These are phyloP conservation scores for Leptomonas seymouri DNA, from an alignment of 208 protist genomes.

Conservation along the genomic window DNA sequence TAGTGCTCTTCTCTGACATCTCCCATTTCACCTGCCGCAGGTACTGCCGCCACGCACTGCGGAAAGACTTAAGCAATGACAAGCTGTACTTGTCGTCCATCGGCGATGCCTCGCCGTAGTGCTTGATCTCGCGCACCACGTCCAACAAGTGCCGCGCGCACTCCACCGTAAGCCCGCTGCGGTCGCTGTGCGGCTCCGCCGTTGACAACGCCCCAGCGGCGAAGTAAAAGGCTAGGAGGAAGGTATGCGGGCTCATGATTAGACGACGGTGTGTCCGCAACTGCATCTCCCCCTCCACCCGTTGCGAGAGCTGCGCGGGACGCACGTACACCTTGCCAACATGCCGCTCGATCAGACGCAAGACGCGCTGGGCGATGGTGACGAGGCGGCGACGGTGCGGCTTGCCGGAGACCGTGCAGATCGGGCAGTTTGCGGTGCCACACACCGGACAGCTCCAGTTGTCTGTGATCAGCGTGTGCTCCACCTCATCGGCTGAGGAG, in stretches of 20 bases:
- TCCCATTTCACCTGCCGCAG: slow-evolving; percentile 39
- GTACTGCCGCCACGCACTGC: slow-evolving; percentile 68
- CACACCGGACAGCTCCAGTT: slow-evolving; percentile 64
- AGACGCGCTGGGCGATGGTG: slow-evolving; percentile 52
- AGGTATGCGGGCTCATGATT: slow-evolving; percentile 69
- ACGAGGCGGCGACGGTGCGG: slow-evolving; percentile 79
- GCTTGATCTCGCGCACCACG: slow-evolving; percentile 55
- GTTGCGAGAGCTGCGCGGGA: slow-evolving; percentile 49
- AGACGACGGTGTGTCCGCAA: slow-evolving; percentile 65
- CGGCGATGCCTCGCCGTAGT: slow-evolving; percentile 30
- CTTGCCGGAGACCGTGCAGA: slow-evolving; percentile 56
- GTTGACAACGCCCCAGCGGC: slow-evolving; percentile 28
- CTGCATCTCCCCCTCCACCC: slow-evolving; percentile 59
- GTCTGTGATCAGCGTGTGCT: slow-evolving; percentile 81
- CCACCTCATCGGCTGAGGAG: slow-evolving; percentile 44
- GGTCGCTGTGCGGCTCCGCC: background rate
- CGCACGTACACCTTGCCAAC: slow-evolving; percentile 60
- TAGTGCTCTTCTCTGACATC: slow-evolving; percentile 7
- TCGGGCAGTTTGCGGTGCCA: slow-evolving; percentile 30
- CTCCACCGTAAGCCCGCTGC: slow-evolving; percentile 35
- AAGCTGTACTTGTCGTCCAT: slow-evolving; percentile 42
- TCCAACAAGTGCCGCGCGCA: slow-evolving; percentile 74
- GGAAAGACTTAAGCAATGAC: slow-evolving; percentile 61
- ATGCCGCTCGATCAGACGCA: slow-evolving; percentile 57
- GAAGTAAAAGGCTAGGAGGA: slow-evolving; percentile 78